These are phyloP conservation scores for Aeschynomene evenia DNA, from an alignment of 306 rosid genomes.

Conservation along the genomic window DNA sequence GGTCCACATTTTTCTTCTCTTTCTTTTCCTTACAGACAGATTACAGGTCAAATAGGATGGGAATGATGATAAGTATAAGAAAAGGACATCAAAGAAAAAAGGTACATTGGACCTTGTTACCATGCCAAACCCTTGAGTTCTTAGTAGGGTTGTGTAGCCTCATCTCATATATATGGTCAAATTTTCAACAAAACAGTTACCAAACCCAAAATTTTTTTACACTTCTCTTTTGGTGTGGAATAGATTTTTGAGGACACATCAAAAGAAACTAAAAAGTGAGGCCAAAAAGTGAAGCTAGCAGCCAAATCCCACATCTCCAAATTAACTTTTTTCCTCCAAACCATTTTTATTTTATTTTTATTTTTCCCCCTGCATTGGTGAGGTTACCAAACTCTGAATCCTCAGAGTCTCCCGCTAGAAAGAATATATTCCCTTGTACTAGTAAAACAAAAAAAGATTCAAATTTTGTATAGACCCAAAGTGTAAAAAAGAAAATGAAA, in stretches of 20 bases:
- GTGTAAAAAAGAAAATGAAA: neutral
- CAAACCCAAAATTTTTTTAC: slow-evolving; percentile 15
- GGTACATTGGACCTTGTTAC: slow-evolving; percentile 13
- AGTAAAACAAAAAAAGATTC: slow-evolving; percentile 38
- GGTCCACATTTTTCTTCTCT: slow-evolving; percentile 39
- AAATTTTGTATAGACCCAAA: slow-evolving; percentile 38
- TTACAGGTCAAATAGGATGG: slow-evolving; percentile 42
- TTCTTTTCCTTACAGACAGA: slow-evolving; percentile 30
- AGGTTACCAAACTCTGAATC: slow-evolving; percentile 47
- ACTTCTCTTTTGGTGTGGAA: slow-evolving; percentile 11
- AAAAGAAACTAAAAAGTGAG: slow-evolving; percentile 47
- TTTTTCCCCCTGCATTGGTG: slow-evolving; percentile 12
- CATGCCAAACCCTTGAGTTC: slow-evolving; percentile 31
- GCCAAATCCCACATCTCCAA: slow-evolving; percentile 47
- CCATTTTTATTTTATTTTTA: slow-evolving; percentile 2
- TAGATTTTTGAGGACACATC: slow-evolving; percentile 36
- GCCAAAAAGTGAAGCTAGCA: slow-evolving; percentile 44
- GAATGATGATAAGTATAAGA: slow-evolving; percentile 39
- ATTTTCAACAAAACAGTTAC: slow-evolving; percentile 21
- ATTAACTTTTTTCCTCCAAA: slow-evolving; percentile 37
- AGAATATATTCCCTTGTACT: slow-evolving; percentile 49
- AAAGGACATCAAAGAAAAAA: slow-evolving; percentile 33
- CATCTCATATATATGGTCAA: neutral
- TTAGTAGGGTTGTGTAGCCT: slow-evolving; percentile 5
- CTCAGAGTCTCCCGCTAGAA: slow-evolving; percentile 42